A percentile compares a stretch with the other conserved stretches of the same genome.
Conservation (phyloP, 2,329 filamentous ascomycete genomes). For the Colletotrichum tanaceti region DNA sequence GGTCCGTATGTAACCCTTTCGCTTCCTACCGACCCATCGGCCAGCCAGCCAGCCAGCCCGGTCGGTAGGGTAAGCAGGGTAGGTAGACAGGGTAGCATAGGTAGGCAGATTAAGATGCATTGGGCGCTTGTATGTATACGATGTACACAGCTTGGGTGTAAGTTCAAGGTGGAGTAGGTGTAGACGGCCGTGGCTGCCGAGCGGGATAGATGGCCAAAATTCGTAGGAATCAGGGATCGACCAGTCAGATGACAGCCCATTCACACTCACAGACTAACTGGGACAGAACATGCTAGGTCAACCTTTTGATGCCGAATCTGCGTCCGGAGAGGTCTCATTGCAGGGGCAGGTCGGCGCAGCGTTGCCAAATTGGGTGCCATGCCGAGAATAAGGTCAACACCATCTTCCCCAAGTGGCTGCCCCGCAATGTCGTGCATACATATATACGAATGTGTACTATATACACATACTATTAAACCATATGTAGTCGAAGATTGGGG, state of each 20-base stretch:
- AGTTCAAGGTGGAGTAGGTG: slow-evolving; percentile 8
- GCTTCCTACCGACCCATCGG: slow-evolving; percentile 25
- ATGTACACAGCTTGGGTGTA: slow-evolving; percentile 10
- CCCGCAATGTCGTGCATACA: slow-evolving; percentile 32
- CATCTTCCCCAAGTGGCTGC: slow-evolving; percentile 36
- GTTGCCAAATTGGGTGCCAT: slow-evolving; percentile 39
- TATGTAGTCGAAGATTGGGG: slow-evolving; percentile 16
- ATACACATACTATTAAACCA: too few species aligned
- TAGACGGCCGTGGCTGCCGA: slow-evolving; percentile 11
- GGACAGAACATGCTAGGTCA: slow-evolving; percentile 29
- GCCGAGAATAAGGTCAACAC: slow-evolving; percentile 41
- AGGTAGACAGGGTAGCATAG: slow-evolving; percentile 31
- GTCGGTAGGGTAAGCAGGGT: slow-evolving; percentile 28
- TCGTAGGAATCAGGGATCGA: slow-evolving; percentile 24
- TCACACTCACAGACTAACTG: slow-evolving; percentile 17
- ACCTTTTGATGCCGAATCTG: slow-evolving; percentile 22
- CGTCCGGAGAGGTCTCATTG: slow-evolving; percentile 22
- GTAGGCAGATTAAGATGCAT: slow-evolving; percentile 15
- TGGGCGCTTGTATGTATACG: not conserved
- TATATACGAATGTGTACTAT: slow-evolving; percentile 13
- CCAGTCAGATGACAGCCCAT: slow-evolving; percentile 33
- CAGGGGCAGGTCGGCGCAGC: slow-evolving; percentile 37
- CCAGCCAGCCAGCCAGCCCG: slow-evolving; percentile 13
- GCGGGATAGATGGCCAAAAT: slow-evolving; percentile 15
- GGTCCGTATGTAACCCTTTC: slow-evolving; percentile 31